Base-by-base conservation (phyloP, 371 early-diverging fungal species). In the Actinomortierella wolfii region DNA sequence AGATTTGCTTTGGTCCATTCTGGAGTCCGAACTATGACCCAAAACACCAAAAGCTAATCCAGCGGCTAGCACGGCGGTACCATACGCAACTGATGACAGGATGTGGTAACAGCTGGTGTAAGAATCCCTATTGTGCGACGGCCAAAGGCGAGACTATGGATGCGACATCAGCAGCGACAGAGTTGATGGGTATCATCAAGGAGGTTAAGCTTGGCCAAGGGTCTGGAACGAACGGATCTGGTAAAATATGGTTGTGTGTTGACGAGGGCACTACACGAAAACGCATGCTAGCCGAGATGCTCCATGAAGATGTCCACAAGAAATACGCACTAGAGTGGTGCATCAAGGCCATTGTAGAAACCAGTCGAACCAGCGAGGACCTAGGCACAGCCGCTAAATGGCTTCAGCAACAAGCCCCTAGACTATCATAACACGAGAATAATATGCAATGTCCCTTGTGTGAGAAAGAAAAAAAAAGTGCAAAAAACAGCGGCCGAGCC, bases 11-110 rank as follows among this genome's bases (percentile, higher is more conserved):
- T 79, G 89, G 88, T 1, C 94, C 93, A 1, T 92, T 91, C 59
- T 96, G 93, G 88, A 78, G 83, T 0, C 81, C 92, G 14, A 80
- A 86, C 24, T 88, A 88, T 51, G 96, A 96, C 59, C 92, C 90
- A 23, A 84, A 79, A 20, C 80, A 92, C 75, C 78, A 83, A 52
- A 92, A 90, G 76, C 76, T 94, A 26, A 76, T 89, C 2, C 88
- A 88, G 58, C 83, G 91, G 41, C 73, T 94, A n/a, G 85, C 91
- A 13, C 79, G 85, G 3, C 79, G 79, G 41, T 81, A 92, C 58
- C 93, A 93, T 76, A 43, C 82, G 6, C 96, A 96, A 64, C 56
- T 94, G 46, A 91, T 91, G 17, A 57, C 59, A 0, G 96, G 96
- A 0, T 96, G 95, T 64, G 89, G 86, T 5, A 80, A 84, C 58